These are phyloP conservation scores for Cordyceps militaris DNA, from an alignment of 2,329 filamentous ascomycete species.

Conservation along the genomic window DNA sequence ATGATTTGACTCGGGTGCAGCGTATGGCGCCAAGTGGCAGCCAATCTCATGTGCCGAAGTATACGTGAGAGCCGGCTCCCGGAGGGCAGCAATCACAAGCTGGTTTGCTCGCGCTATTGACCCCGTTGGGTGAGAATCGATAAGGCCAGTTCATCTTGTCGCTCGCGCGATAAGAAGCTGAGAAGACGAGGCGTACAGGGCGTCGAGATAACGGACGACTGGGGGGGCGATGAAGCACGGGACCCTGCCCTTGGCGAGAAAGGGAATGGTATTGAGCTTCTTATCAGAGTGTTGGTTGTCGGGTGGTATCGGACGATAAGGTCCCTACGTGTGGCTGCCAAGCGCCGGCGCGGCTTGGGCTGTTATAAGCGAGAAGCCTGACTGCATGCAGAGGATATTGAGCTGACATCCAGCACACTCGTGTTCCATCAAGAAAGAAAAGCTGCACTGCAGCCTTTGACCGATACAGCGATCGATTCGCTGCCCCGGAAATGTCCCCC, in stretches of 20 bases:
- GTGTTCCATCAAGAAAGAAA: not conserved
- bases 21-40: not conserved
- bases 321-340: not conserved
- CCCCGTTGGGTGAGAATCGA: not conserved
- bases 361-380: not conserved
- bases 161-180: slow-evolving; percentile 3
- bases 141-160: not conserved
- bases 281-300: slow-evolving; percentile 9
- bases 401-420: not conserved
- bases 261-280: not conserved
- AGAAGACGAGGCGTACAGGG: slow-evolving; percentile 2
- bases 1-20: not conserved
- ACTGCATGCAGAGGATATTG: not conserved
- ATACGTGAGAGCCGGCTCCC: not conserved
- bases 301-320: not conserved
- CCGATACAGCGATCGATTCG: not conserved
- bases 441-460: no score
- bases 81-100: not conserved
- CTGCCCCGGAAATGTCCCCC: not conserved
- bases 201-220: not conserved
- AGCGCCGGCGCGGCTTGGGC: not conserved
- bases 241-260: not conserved
- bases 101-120: not conserved
- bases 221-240: not conserved
- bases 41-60: not conserved